phyloP scores from a whole-genome alignment of 768 basidiomycete species.

The Suillus occidentalis region DNA sequence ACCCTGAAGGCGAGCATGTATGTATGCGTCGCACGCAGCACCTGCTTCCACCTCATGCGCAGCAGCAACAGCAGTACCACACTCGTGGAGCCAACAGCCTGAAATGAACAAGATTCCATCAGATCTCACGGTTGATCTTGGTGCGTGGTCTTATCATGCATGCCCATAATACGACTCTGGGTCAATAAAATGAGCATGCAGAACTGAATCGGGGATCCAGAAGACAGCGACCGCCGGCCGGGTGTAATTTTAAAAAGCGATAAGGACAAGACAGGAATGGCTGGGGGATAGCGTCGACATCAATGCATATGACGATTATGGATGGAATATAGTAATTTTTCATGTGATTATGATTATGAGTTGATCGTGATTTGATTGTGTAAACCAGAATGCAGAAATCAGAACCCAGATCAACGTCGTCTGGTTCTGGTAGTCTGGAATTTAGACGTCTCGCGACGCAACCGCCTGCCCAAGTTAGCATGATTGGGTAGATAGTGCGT shows the following conservation, averaged over 20 bases:
- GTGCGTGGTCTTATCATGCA: neutral
- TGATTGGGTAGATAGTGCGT: neutral
- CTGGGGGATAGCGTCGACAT: slow-evolving; percentile 4
- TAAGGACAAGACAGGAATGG: slow-evolving; percentile 4
- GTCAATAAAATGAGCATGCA: neutral
- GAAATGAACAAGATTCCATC: neutral
- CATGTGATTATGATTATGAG: slow-evolving; percentile 2
- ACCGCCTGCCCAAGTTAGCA: slow-evolving; percentile 40
- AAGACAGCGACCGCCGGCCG: neutral
- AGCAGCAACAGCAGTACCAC: neutral
- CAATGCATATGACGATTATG: slow-evolving; percentile 21
- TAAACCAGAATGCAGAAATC: neutral
- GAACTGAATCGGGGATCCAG: neutral
- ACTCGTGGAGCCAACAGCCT: neutral
- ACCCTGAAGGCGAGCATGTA: neutral
- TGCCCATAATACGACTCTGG: neutral
- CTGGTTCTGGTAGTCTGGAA: slow-evolving; percentile 52
- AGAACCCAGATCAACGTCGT: slow-evolving; percentile 30
- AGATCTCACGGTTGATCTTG: neutral
- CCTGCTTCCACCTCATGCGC: neutral
- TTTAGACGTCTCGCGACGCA: slow-evolving; percentile 66
- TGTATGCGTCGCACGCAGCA: neutral
- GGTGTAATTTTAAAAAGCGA: slow-evolving; percentile 5
- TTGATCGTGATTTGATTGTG: neutral
- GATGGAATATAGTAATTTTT: slow-evolving; percentile 22